A percentile compares a stretch with the other conserved stretches of the same genome.
Evolutionary conservation across 108 stramenopile species (phyloP).

Genomic region (Schizochytrium sp.): DNA sequence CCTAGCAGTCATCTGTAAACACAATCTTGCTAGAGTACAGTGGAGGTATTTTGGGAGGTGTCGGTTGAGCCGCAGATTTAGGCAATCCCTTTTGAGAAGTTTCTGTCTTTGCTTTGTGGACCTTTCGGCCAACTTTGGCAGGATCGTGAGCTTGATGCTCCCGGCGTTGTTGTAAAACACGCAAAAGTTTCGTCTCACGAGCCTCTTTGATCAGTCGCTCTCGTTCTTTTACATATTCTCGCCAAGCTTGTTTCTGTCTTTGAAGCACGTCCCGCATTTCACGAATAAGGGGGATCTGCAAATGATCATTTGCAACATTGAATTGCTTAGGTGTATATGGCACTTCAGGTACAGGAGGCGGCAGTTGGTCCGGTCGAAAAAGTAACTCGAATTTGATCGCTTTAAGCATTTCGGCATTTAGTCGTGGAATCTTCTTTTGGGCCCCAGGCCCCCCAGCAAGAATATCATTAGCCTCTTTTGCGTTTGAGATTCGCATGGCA

Average conservation of each 20-base stretch:
- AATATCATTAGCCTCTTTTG: background rate
- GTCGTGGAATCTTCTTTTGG: background rate
- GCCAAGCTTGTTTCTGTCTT: conserved; percentile 3
- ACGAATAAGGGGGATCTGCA: conserved; percentile 27
- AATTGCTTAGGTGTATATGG: background rate
- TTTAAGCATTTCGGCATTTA: background rate
- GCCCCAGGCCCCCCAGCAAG: background rate
- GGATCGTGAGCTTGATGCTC: too few species aligned
- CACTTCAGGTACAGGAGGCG: background rate
- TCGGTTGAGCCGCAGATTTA: too few species aligned
- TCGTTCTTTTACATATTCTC: background rate
- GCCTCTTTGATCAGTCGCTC: conserved; percentile 41
- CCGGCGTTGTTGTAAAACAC: background rate
- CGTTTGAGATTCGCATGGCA: background rate
- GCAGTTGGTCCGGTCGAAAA: conserved; percentile 10
- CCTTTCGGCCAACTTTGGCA: too few species aligned
- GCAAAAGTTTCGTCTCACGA: background rate
- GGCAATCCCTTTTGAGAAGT: too few species aligned
- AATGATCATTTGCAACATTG: conserved; percentile 36
- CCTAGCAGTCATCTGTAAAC: background rate
- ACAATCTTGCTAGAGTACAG: background rate
- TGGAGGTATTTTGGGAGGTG: background rate
- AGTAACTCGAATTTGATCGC: background rate
- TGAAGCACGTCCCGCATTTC: conserved; percentile 29
- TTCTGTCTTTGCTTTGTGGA: too few species aligned